A percentile compares a stretch with the other conserved stretches of the same genome.
Conservation (phyloP, 108 stramenopile genomes). For the Aurantiochytrium sp. region DNA sequence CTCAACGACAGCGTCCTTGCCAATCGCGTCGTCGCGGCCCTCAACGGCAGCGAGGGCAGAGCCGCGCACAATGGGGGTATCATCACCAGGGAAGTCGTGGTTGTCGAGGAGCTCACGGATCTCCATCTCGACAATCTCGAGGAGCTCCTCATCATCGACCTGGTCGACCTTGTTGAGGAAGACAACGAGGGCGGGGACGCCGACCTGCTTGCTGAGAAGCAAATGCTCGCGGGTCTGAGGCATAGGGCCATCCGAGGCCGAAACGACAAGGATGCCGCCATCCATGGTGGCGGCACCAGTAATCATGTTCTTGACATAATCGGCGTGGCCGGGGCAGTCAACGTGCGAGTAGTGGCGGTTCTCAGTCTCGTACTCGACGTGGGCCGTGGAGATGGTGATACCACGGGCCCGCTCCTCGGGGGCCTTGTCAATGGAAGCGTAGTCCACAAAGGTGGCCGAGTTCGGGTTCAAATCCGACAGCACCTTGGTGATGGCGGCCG, state of each 20-base stretch:
- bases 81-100: constrained; percentile 93
- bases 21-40: constrained; percentile 73
- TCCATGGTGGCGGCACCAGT: constrained; percentile 99
- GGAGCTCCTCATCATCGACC: constrained; percentile 94
- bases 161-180: constrained; percentile 97
- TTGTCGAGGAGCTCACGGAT: constrained; percentile 91
- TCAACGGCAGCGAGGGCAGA: constrained; percentile 95
- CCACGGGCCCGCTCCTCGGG: constrained; percentile 96
- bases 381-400: constrained; percentile 88
- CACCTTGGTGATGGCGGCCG: constrained; percentile 97
- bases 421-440: constrained; percentile 88
- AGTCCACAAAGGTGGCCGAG: constrained; percentile 54
- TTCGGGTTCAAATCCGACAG: constrained; percentile 68
- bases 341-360: constrained; percentile 97
- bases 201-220: constrained; percentile 94
- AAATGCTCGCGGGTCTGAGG: constrained; percentile 99
- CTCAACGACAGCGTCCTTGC: constrained; percentile 71
- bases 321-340: constrained; percentile 99
- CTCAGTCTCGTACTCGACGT: constrained; percentile 83
- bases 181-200: constrained; percentile 92
- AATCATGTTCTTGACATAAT: constrained; percentile 99
- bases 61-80: constrained; percentile 88
- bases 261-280: constrained; percentile 95
- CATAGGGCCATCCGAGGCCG: constrained; percentile 98
- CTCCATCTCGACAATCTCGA: constrained; percentile 99